These are phyloP conservation scores for Kitagawia praeruptora DNA, from an alignment of 129 eudicot species.

Conservation along the genomic window DNA sequence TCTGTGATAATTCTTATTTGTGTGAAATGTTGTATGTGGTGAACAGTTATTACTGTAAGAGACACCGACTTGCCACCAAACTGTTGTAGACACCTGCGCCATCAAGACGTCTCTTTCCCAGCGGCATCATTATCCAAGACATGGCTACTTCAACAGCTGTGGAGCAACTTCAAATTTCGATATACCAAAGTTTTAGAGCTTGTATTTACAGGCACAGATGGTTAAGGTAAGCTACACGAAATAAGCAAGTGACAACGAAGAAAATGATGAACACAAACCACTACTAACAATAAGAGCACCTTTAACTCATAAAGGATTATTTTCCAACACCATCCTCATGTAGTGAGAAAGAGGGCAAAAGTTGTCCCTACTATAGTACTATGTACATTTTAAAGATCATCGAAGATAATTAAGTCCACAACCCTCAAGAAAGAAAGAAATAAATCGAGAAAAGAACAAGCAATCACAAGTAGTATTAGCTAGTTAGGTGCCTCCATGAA, in stretches of 20 bases:
- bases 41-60: background rate
- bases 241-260: background rate
- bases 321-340: background rate
- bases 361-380: background rate
- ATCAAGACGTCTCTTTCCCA: background rate
- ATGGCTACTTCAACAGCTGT: background rate
- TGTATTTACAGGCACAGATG: background rate
- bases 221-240: background rate
- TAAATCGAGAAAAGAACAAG: background rate
- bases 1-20: background rate
- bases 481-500: constrained; percentile 7
- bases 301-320: background rate
- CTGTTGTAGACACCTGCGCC: background rate
- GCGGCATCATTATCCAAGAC: background rate
- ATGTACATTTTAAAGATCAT: background rate
- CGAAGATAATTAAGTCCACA: background rate
- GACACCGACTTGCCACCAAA: background rate
- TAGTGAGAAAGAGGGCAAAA: background rate
- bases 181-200: background rate
- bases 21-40: background rate
- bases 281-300: background rate
- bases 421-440: background rate
- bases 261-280: background rate
- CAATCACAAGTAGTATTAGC: background rate
- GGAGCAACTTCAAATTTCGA: background rate